Conservation (phyloP, 2,329 filamentous ascomycete genomes). For the Macroventuria anomochaeta region DNA sequence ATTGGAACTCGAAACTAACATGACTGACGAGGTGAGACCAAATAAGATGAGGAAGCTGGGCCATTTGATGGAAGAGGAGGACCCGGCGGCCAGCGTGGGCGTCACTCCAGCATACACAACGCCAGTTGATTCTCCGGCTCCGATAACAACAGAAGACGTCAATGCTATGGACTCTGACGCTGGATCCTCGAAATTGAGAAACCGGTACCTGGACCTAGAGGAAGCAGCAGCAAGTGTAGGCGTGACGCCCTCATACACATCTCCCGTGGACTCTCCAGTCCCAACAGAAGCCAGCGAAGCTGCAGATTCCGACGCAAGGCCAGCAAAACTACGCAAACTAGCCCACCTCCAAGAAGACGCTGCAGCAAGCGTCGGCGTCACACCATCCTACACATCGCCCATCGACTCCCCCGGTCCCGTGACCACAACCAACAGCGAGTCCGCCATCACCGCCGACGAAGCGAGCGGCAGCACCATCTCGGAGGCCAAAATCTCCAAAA, state of each 20-base stretch:
- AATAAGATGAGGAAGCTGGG: constrained; percentile 62
- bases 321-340: constrained; percentile 62
- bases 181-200: constrained; percentile 7
- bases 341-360: constrained; percentile 39
- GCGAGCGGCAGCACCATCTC: constrained; percentile 9
- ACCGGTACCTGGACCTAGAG: constrained; percentile 11
- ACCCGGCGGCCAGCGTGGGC: constrained; percentile 16
- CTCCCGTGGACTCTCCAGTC: constrained; percentile 15
- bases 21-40: constrained; percentile 64
- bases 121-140: constrained; percentile 16
- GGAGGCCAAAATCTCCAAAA: constrained; percentile 72
- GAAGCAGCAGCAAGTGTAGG: constrained; percentile 16
- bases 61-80: constrained; percentile 33
- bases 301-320: constrained; percentile 59
- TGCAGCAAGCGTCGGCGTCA: constrained; percentile 15
- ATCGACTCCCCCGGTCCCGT: constrained; percentile 18
- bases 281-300: constrained; percentile 12
- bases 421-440: constrained; percentile 21
- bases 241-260: constrained; percentile 13
- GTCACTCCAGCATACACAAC: constrained; percentile 17
- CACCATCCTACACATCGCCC: constrained; percentile 18
- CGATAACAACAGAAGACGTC: constrained; percentile 5
- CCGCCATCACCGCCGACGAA: constrained; percentile 10
- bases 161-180: constrained; percentile 8
- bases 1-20: constrained; percentile 37